Evolutionary conservation across 2,329 filamentous ascomycete genomes (phyloP), one percentile per base, ranked within the genome.

Genomic region (Capronia epimyces): DNA sequence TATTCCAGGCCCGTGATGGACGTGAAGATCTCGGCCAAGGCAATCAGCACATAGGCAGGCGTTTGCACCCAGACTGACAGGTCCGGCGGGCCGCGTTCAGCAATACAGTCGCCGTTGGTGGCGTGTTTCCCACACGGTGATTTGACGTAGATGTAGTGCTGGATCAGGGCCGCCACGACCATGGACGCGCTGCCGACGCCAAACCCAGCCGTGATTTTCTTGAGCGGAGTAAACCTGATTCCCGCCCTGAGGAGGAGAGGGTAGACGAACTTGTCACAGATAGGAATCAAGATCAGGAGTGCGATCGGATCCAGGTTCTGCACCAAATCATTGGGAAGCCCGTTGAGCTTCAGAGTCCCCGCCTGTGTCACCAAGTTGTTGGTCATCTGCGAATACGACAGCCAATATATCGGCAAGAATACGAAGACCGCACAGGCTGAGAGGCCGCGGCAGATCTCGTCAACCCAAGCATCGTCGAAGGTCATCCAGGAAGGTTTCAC

Each of bases 391-490:
- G 24, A 29, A 25, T 43, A 43, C 9, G 24, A 29, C 3, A 78
- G 83, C 67, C 68, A 71, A 62, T 71, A 77, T 5, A 77, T 66
- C n/a, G 74, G 74, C 50, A 71, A 78, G 67, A 74, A 78, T 53
- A 78, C 69, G 68, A 86, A 58, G 49, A 88, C 84, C 57, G 79
- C 75, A 72, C 83, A 86, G 49, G 84, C 83, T 61, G 77, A 74
- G 51, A 86, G 72, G 53, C 84, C 86, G 67, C 86, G 82, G 45
- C 76, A 75, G 44, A 89, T 81, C 64, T 89, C 84, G 64, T 89
- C 86, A 24, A 91, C 86, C 86, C 86, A 91, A 45, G 81, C 80
- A 60, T 91, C 87, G 55, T 91, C 86, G 60, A 89, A 89, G 0
- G 82, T 86, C 83, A 90, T 89, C 85, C 85, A 90, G 0, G 49